Base-by-base conservation (phyloP, 345 rosid genomes). In the Turnera subulata region DNA sequence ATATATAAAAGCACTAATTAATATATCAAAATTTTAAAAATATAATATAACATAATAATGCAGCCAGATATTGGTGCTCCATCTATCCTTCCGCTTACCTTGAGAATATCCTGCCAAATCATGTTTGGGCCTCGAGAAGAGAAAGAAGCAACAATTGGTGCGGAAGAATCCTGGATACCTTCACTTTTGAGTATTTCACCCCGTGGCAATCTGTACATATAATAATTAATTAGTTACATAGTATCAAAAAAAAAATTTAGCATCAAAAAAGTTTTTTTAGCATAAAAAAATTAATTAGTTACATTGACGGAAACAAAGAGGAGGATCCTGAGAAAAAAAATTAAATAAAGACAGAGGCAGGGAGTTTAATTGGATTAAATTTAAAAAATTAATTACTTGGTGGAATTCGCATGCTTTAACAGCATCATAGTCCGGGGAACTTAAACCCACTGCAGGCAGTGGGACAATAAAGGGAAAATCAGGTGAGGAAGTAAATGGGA, bases 31-130 rank as follows among this genome's bases (percentile, higher is more conserved):
- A n/a, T n/a, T n/a, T n/a, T n/a, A 40, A 10, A 40, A 11, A 4
- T 12, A 40, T 5, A 5, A 29, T 8, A 44, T 40, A 25, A 46
- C 46, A 42, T 44, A 21, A 29, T 18, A 33, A 25, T 58, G 25
- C 46, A 71, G 73, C 78, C 76, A 17, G 73, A 77, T 53, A 33
- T 77, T 33, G 63, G 58, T 57, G 81, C 78, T 45, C 78, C 73
- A 29, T 3, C 35, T 29, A 29, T 29, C 5, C 4, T 29, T 2
- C 15, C 6, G n/a, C 11, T 40, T 52, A 33, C 40, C 53, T 5
- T 68, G 17, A 58, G 8, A 39, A 66, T 58, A 11, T 37, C 59
- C 9, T 46, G 46, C 24, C 12, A 2, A 2, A 58, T 6, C 0
- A 19, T 0, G 24, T 58, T 66, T 2, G 71, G 71, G 4, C 71